phyloP scores from a whole-genome alignment of 2,329 filamentous ascomycete genomes.

The Alternaria incomplexa region DNA sequence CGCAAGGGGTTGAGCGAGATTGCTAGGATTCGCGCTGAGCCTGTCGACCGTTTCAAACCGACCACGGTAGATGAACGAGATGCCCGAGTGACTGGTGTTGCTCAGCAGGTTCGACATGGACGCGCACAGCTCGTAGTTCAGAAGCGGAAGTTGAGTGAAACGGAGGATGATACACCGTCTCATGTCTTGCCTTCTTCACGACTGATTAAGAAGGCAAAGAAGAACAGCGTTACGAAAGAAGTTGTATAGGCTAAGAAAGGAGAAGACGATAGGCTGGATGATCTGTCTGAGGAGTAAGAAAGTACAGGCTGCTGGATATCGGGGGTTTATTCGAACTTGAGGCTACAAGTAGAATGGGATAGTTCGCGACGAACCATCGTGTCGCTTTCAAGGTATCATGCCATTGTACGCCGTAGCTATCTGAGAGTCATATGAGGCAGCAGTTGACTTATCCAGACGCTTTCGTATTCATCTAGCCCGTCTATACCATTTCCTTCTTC shows the following conservation, averaged over 20 bases:
- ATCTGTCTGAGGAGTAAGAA: neutral
- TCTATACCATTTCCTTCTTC: neutral
- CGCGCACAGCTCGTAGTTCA: neutral
- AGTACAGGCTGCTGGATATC: neutral
- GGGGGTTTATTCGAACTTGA: neutral
- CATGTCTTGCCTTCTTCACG: neutral
- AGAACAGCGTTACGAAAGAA: neutral
- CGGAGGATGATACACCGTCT: neutral
- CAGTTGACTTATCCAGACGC: neutral
- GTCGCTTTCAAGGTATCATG: neutral
- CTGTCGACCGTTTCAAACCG: neutral
- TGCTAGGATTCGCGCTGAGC: neutral
- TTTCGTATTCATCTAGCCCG: neutral
- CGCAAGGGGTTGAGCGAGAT: neutral
- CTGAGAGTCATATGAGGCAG: neutral
- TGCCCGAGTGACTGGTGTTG: neutral
- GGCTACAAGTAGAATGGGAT: neutral
- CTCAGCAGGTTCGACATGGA: neutral
- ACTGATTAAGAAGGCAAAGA: neutral
- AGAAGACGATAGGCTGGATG: neutral
- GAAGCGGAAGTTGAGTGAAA: neutral
- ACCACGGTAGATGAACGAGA: neutral
- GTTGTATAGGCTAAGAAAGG: neutral
- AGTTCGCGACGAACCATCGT: neutral
- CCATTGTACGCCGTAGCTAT: neutral